Percentiles rank a stretch among this genome's conserved stretches.
These are phyloP conservation scores for Nelumbo lutea DNA, from an alignment of 164 flowering plant genomes.

Conservation along the genomic window DNA sequence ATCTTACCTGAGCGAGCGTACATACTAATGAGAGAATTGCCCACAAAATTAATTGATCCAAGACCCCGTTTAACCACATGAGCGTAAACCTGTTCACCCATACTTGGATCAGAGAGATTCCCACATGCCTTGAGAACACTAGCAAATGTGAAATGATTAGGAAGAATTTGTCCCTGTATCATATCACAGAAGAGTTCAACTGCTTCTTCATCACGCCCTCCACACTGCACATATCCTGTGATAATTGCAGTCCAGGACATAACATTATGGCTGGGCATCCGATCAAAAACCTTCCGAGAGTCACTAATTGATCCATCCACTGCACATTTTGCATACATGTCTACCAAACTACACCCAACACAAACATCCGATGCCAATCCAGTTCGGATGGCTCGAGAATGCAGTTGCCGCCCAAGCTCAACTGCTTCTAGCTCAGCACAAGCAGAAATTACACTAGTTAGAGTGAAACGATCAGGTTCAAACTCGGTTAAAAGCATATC, in stretches of 20 bases:
- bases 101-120: slow-evolving; percentile 34
- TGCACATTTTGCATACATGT: slow-evolving; percentile 72
- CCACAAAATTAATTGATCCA: slow-evolving; percentile 54
- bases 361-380: slow-evolving; percentile 62
- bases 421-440: slow-evolving; percentile 51
- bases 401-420: slow-evolving; percentile 58
- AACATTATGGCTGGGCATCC: slow-evolving; percentile 60
- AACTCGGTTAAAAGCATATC: slow-evolving; percentile 54
- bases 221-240: slow-evolving; percentile 61
- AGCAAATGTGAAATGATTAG: slow-evolving; percentile 80
- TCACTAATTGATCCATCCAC: slow-evolving; percentile 36
- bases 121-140: slow-evolving; percentile 73
- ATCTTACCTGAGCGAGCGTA: slow-evolving; percentile 50
- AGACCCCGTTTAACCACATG: slow-evolving; percentile 57
- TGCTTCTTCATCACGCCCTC: slow-evolving; percentile 52
- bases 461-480: slow-evolving; percentile 53
- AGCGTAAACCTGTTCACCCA: slow-evolving; percentile 54
- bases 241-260: slow-evolving; percentile 93
- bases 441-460: slow-evolving; percentile 60
- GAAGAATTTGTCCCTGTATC: slow-evolving; percentile 41
- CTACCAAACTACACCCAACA: slow-evolving; percentile 70
- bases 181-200: slow-evolving; percentile 49
- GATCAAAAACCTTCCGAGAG: slow-evolving; percentile 61
- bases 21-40: slow-evolving; percentile 77
- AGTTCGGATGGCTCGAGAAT: slow-evolving; percentile 39